Percentiles rank a stretch among this genome's conserved stretches.
phyloP scores from a whole-genome alignment of 768 basidiomycete genomes.

The Aureoboletus auriporus region DNA sequence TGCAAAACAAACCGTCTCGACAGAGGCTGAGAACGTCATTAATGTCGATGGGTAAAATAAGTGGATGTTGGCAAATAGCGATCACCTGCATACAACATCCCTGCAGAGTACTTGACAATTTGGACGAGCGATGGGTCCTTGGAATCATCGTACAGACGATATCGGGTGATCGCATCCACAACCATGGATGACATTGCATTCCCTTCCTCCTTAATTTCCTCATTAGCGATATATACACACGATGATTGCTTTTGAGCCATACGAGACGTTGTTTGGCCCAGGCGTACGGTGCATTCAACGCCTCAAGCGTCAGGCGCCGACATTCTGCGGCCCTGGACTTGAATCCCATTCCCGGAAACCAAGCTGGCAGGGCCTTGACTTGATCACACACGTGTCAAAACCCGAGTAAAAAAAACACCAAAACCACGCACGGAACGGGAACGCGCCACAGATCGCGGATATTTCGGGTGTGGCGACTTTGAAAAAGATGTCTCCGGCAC shows the following conservation, averaged over 20 bases:
- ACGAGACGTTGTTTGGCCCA: slow-evolving; percentile 9
- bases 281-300: slow-evolving; percentile 9
- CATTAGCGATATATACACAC: background rate
- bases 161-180: slow-evolving; percentile 9
- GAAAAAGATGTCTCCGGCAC: slow-evolving; percentile 4
- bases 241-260: background rate
- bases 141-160: slow-evolving; percentile 4
- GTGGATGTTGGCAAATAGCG: background rate
- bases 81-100: slow-evolving; percentile 17
- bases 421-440: slow-evolving; percentile 13
- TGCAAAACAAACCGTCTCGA: slow-evolving; percentile 28
- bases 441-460: slow-evolving; percentile 2
- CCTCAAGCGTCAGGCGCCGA: slow-evolving; percentile 1
- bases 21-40: slow-evolving; percentile 17
- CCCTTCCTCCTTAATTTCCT: slow-evolving; percentile 4
- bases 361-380: slow-evolving; percentile 20
- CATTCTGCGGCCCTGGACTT: slow-evolving; percentile 14
- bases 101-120: slow-evolving; percentile 17
- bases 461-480: background rate
- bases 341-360: slow-evolving; percentile 27
- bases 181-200: slow-evolving; percentile 13
- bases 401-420: background rate
- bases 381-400: background rate
- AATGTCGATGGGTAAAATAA: background rate
- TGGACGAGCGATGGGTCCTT: slow-evolving; percentile 9